phyloP scores from a whole-genome alignment of 495 filamentous ascomycete genomes.

The Tuber brumale region DNA sequence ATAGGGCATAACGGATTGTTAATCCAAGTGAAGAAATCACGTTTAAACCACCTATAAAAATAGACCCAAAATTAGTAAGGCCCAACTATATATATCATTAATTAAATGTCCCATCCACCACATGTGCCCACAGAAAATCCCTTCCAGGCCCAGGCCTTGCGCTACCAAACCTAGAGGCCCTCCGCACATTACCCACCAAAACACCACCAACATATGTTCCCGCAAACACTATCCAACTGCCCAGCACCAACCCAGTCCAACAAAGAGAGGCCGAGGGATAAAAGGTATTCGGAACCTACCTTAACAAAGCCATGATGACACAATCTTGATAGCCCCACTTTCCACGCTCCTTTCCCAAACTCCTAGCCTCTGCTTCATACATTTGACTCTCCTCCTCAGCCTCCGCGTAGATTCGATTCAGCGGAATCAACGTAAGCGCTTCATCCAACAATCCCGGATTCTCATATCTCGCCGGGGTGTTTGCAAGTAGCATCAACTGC shows the following conservation, averaged over 20 bases:
- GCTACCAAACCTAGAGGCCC: neutral
- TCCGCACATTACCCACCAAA: neutral
- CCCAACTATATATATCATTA: neutral
- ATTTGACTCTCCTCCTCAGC: slow-evolving; percentile 90
- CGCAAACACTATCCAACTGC: slow-evolving; percentile 10
- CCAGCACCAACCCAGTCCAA: slow-evolving; percentile 13
- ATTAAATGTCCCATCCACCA: neutral
- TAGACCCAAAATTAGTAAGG: slow-evolving; percentile 36
- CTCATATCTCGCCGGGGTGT: slow-evolving; percentile 86
- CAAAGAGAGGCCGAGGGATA: slow-evolving; percentile 40
- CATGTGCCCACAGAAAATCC: neutral
- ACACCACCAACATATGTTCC: slow-evolving; percentile 25
- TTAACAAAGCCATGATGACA: slow-evolving; percentile 81
- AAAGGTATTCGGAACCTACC: slow-evolving; percentile 48
- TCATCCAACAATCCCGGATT: slow-evolving; percentile 95
- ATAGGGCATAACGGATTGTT: slow-evolving; percentile 82
- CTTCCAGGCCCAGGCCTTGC: neutral
- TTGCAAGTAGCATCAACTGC: slow-evolving; percentile 60
- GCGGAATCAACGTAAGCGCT: slow-evolving; percentile 72
- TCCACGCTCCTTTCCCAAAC: slow-evolving; percentile 68
- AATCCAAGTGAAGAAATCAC: slow-evolving; percentile 90
- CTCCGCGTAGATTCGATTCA: slow-evolving; percentile 88
- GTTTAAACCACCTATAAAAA: slow-evolving; percentile 79
- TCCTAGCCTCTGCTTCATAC: slow-evolving; percentile 75
- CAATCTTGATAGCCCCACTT: slow-evolving; percentile 99